Conservation (phyloP, 164 flowering plant species). For the Nelumbo lutea region DNA sequence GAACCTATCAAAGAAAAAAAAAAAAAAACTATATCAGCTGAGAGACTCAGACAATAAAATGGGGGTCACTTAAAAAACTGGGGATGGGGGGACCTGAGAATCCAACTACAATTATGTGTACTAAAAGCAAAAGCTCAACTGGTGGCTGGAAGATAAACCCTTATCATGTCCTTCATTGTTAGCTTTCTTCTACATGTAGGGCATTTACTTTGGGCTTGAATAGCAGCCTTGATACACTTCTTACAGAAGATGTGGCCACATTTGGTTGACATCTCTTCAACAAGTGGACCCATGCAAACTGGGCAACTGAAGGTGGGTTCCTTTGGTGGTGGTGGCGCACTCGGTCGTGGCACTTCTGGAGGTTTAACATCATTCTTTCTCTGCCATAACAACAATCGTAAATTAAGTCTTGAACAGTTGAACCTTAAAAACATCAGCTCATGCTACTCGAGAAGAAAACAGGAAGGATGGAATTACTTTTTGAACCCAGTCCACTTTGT, state of each 20-base stretch:
- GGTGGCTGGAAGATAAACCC: conserved; percentile 79
- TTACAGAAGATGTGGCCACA: conserved; percentile 97
- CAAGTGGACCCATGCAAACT: conserved; percentile 67
- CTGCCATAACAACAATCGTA: conserved; percentile 25
- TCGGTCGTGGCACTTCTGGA: conserved; percentile 12
- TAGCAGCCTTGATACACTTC: conserved; percentile 65
- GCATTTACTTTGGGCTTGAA: conserved; percentile 60
- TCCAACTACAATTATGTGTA: background rate
- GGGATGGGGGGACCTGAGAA: too few relatives aligned
- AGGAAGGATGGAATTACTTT: too few relatives aligned
- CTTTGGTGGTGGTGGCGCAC: conserved; percentile 36
- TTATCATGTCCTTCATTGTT: conserved; percentile 44
- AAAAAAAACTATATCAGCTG: background rate
- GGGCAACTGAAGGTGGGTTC: conserved; percentile 75
- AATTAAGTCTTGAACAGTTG: background rate
- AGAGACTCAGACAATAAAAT: too few relatives aligned
- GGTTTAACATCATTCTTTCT: conserved; percentile 16
- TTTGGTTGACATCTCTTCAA: conserved; percentile 69
- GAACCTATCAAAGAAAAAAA: background rate
- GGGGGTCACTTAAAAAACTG: too few relatives aligned
- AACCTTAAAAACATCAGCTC: too few relatives aligned
- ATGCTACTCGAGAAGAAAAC: too few relatives aligned
- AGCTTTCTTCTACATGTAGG: conserved; percentile 79
- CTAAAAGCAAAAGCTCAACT: conserved; percentile 15
- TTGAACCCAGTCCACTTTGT: too few relatives aligned